Conservation (phyloP, 179 eudicot genomes). For the Silene coronaria region DNA sequence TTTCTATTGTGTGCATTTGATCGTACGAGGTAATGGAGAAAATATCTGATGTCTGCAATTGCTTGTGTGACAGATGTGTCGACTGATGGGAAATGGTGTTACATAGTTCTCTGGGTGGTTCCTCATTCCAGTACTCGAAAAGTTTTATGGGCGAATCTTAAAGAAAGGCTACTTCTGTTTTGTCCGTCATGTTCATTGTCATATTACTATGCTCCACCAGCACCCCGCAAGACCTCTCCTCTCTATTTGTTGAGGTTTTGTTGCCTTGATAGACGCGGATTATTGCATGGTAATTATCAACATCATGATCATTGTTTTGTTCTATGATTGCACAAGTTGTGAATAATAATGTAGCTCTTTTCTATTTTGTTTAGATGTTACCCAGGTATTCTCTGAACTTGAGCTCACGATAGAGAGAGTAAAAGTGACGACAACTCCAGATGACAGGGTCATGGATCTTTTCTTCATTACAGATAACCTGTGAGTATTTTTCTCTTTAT, state of each 20-base stretch:
- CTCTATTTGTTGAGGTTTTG: conserved; percentile 54
- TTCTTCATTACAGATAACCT: conserved; percentile 73
- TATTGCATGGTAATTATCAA: conserved; percentile 50
- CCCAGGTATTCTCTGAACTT: conserved; percentile 60
- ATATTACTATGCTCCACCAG: conserved; percentile 46
- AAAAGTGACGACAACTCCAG: conserved; percentile 81
- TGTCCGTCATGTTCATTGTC: conserved; percentile 60
- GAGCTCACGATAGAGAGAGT: conserved; percentile 69
- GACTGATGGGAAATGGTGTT: conserved; percentile 92
- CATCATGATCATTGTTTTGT: background rate
- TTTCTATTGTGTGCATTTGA: background rate
- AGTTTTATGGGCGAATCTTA: conserved; percentile 53
- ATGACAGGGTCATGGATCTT: conserved; percentile 69
- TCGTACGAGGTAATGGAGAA: background rate
- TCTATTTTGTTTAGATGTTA: conserved; percentile 46
- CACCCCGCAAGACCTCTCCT: conserved; percentile 40
- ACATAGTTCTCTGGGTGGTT: conserved; percentile 64
- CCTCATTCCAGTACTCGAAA: conserved; percentile 40
- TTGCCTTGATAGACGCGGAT: conserved; percentile 64
- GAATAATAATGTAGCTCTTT: conserved; percentile 7
- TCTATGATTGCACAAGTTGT: background rate
- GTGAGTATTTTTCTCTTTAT: conserved; percentile 39
- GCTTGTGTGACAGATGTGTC: conserved; percentile 49
- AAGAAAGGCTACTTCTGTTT: conserved; percentile 45
- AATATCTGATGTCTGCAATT: conserved; percentile 10